A percentile compares a stretch with the other conserved stretches of the same genome.
These are phyloP conservation scores for Auricularia sp. DNA, from an alignment of 768 basidiomycete species.

Conservation along the genomic window DNA sequence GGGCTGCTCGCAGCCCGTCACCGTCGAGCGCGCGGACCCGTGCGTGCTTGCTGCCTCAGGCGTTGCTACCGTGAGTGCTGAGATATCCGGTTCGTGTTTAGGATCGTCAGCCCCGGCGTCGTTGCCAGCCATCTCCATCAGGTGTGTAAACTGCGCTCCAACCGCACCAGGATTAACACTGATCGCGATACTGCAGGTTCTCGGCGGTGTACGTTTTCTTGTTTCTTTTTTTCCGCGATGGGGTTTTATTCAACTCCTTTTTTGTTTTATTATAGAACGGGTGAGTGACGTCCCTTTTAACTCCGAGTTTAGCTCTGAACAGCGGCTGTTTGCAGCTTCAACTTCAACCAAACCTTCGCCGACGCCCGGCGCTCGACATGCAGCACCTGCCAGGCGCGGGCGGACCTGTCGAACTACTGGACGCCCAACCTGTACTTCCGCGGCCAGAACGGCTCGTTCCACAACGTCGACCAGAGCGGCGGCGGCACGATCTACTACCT, in stretches of 20 bases:
- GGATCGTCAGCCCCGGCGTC: constrained; percentile 6
- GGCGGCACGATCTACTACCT: constrained; percentile 8
- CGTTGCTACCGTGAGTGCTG: not conserved
- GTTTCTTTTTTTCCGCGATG: not conserved
- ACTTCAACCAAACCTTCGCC: constrained; percentile 5
- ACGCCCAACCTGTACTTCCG: constrained; percentile 5
- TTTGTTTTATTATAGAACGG: not conserved
- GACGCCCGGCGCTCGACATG: constrained; percentile 4
- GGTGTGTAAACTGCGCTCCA: not conserved
- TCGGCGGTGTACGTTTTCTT: not conserved
- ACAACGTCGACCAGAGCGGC: constrained; percentile 6
- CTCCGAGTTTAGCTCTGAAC: not conserved
- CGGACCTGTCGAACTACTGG: constrained; percentile 4
- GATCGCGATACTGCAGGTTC: not conserved
- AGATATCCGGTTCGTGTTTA: not conserved
- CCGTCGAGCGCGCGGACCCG: constrained; percentile 5
- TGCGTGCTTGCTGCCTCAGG: not conserved
- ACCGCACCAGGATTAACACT: not conserved
- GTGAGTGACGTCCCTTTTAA: not conserved
- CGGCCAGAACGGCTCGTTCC: constrained; percentile 6
- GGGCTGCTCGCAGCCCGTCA: constrained; percentile 6
- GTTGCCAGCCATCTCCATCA: constrained; percentile 5
- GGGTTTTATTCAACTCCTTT: not conserved
- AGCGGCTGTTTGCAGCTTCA: not conserved
- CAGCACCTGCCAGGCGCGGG: constrained; percentile 7